Percentiles rank a stretch among this genome's conserved stretches.
Evolutionary conservation across 2,329 filamentous ascomycete species (phyloP).

Genomic region (Podosphaera fusca): DNA sequence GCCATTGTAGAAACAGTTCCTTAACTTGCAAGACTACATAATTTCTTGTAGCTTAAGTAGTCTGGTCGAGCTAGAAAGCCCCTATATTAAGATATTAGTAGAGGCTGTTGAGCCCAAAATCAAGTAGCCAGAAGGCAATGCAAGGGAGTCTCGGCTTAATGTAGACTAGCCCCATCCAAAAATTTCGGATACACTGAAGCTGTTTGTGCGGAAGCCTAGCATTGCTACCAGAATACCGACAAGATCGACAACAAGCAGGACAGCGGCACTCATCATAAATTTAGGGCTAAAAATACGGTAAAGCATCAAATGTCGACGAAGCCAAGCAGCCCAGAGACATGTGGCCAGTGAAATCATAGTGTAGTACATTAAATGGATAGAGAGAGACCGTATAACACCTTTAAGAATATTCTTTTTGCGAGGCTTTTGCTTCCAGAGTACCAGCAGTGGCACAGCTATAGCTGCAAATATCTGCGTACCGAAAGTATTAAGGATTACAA

Average conservation of each 20-base stretch:
- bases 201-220: slow-evolving; percentile 51
- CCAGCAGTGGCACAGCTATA: slow-evolving; percentile 54
- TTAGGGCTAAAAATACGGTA: slow-evolving; percentile 82
- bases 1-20: too few relatives aligned
- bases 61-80: too few relatives aligned
- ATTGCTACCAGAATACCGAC: slow-evolving; percentile 49
- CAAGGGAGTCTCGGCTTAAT: too few relatives aligned
- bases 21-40: too few relatives aligned
- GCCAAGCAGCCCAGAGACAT: slow-evolving; percentile 70
- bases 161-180: slow-evolving; percentile 40
- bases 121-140: too few relatives aligned
- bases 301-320: slow-evolving; percentile 85
- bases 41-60: too few relatives aligned
- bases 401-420: slow-evolving; percentile 28
- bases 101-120: too few relatives aligned
- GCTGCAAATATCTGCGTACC: slow-evolving; percentile 71
- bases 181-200: slow-evolving; percentile 57
- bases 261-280: slow-evolving; percentile 60
- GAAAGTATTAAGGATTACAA: slow-evolving; percentile 70
- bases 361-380: slow-evolving; percentile 59
- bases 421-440: slow-evolving; percentile 73
- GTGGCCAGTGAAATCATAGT: slow-evolving; percentile 66
- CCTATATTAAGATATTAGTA: too few relatives aligned
- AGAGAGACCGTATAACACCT: slow-evolving; percentile 44
- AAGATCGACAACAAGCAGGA: slow-evolving; percentile 56